phyloP scores from a whole-genome alignment of 2,329 filamentous ascomycete genomes.

The Aspergillus sp. region DNA sequence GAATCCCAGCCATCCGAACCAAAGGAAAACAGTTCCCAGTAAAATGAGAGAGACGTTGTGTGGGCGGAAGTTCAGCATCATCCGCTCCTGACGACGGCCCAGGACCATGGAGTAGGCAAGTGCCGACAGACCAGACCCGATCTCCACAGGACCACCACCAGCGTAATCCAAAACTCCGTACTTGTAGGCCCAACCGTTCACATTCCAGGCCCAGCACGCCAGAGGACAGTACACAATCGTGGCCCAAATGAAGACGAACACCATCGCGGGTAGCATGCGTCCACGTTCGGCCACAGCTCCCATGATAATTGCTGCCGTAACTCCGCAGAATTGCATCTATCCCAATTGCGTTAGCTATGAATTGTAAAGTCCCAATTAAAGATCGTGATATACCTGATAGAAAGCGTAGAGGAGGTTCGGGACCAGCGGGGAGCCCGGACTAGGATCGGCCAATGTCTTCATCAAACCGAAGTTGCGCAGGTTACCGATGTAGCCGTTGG shows the following conservation, averaged over 20 bases:
- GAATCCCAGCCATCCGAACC: constrained; percentile 99
- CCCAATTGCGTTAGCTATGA: not conserved
- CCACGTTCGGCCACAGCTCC: constrained; percentile 93
- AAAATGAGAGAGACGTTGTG: constrained; percentile 98
- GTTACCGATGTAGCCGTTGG: constrained; percentile 89
- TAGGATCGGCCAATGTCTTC: constrained; percentile 81
- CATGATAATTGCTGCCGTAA: constrained; percentile 87
- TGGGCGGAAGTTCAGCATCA: constrained; percentile 99
- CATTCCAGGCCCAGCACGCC: constrained; percentile 95
- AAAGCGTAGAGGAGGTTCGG: constrained; percentile 91
- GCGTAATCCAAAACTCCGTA: constrained; percentile 96
- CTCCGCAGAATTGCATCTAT: constrained; percentile 95
- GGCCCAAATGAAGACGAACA: constrained; percentile 95
- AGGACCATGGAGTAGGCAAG: constrained; percentile 95
- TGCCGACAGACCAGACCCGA: constrained; percentile 88
- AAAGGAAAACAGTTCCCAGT: constrained; percentile 90
- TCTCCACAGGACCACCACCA: constrained; percentile 95
- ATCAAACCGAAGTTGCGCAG: constrained; percentile 84
- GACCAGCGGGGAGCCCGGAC: constrained; percentile 82
- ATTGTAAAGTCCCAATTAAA: too few relatives aligned
- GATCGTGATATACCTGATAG: constrained; percentile 67
- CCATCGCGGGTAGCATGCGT: constrained; percentile 87
- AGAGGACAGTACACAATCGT: constrained; percentile 97
- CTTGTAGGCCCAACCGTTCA: constrained; percentile 87
- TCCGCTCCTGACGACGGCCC: constrained; percentile 94